Conservation (phyloP, 2,329 filamentous ascomycete species). For the Microcyclospora tardicrescens region DNA sequence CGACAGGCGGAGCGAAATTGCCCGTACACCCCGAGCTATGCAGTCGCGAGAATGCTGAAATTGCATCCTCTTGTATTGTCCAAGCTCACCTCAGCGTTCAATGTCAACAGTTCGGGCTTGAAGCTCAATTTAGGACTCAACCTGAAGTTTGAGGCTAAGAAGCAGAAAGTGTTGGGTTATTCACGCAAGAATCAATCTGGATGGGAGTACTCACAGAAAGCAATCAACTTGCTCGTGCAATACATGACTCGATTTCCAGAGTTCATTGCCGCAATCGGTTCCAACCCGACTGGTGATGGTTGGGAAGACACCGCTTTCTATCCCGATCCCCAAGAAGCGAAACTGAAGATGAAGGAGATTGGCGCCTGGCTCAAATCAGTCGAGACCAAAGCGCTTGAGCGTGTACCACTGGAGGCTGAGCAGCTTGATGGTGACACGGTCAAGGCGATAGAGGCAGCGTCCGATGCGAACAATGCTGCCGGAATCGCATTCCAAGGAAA, state of each 20-base stretch:
- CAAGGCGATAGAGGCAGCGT: slow-evolving; percentile 61
- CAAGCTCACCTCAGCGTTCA: slow-evolving; percentile 92
- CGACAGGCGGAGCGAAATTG: slow-evolving; percentile 53
- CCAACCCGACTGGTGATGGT: slow-evolving; percentile 73
- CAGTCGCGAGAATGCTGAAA: slow-evolving; percentile 69
- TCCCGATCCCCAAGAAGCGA: slow-evolving; percentile 55
- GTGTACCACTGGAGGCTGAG: slow-evolving; percentile 89
- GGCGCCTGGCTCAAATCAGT: slow-evolving; percentile 83
- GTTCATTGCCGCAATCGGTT: slow-evolving; percentile 80
- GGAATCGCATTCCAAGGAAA: slow-evolving; percentile 42
- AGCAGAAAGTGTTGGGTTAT: slow-evolving; percentile 90
- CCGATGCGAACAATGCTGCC: slow-evolving; percentile 48
- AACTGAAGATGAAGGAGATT: slow-evolving; percentile 81
- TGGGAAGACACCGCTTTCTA: slow-evolving; percentile 81
- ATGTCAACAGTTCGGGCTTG: slow-evolving; percentile 66
- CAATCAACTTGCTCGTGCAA: slow-evolving; percentile 64
- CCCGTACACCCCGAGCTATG: slow-evolving; percentile 73
- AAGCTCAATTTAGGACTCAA: slow-evolving; percentile 88
- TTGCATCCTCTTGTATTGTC: slow-evolving; percentile 80
- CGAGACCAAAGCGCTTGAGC: slow-evolving; percentile 83
- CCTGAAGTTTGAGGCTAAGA: slow-evolving; percentile 90
- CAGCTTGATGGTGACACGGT: slow-evolving; percentile 90
- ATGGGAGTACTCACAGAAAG: slow-evolving; percentile 89
- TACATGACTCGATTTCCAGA: slow-evolving; percentile 95
- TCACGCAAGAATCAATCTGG: slow-evolving; percentile 74